Percentiles rank a stretch among this genome's conserved stretches.
These are phyloP conservation scores for Eutrema salsugineum DNA, from an alignment of 441 rosid species.

Conservation along the genomic window DNA sequence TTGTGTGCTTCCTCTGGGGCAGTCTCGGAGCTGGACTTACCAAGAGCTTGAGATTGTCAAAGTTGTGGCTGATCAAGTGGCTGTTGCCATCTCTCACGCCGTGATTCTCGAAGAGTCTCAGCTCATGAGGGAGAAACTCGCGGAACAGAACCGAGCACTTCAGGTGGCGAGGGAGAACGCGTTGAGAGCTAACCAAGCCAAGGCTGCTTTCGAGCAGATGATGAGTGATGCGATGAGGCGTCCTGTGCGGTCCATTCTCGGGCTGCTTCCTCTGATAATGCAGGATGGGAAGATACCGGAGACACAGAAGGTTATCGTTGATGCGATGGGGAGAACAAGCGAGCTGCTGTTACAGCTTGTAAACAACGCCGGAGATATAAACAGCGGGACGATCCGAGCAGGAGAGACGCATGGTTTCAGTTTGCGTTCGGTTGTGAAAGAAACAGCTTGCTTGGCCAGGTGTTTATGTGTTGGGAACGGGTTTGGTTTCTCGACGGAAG, in stretches of 20 bases:
- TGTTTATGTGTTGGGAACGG: slow-evolving; percentile 67
- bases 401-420: slow-evolving; percentile 49
- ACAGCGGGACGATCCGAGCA: slow-evolving; percentile 32
- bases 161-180: slow-evolving; percentile 68
- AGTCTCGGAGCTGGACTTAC: slow-evolving; percentile 61
- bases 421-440: slow-evolving; percentile 59
- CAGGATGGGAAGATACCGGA: slow-evolving; percentile 42
- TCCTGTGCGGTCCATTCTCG: slow-evolving; percentile 75
- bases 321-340: slow-evolving; percentile 74
- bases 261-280: slow-evolving; percentile 66
- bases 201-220: slow-evolving; percentile 72
- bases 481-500: slow-evolving; percentile 55
- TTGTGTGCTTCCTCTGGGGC: slow-evolving; percentile 69
- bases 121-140: slow-evolving; percentile 81
- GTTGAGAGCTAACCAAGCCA: slow-evolving; percentile 81
- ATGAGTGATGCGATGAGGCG: slow-evolving; percentile 85
- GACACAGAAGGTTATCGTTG: slow-evolving; percentile 58
- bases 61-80: slow-evolving; percentile 96
- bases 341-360: slow-evolving; percentile 63
- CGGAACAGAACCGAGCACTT: slow-evolving; percentile 77
- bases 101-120: slow-evolving; percentile 96
- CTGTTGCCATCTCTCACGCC: slow-evolving; percentile 96
- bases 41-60: slow-evolving; percentile 83
- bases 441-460: slow-evolving; percentile 71
- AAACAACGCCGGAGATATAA: slow-evolving; percentile 67